Base-by-base conservation (phyloP, 345 rosid genomes). In the Passiflora organensis region DNA sequence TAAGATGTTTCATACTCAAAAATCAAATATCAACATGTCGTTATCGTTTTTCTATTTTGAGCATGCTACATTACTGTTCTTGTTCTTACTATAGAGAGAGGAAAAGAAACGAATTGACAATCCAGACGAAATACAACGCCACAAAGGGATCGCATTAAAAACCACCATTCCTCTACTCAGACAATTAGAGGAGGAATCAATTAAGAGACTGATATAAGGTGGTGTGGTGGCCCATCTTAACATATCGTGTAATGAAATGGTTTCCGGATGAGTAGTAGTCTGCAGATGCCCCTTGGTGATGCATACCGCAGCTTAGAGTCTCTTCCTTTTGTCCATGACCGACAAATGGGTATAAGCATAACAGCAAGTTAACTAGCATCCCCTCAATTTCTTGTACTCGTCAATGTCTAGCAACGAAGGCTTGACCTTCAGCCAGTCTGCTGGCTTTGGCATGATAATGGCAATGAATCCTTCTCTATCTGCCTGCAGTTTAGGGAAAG, bases 381-480 rank as follows among this genome's bases (percentile, higher is more conserved):
- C 65, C 49, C 58, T 63, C 63, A 77, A 32, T 63, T 69, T 82
- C 69, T 80, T 73, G 80, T 78, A 85, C 52, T 86, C 90, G 60
- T 85, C 85, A 23, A 71, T 65, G 47, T 79, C 52, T 48, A 80
- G 65, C 17, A 93, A 59, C 19, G 91, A 77, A 71, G 68, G 56
- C 76, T 80, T 83, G 54, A 63, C 62, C 78, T 87, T 87, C 49
- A 64, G 69, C 96, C 97, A 91, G 53, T 87, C 89, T 51, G 82
- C 80, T 38, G 95, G 91, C 65, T 76, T 85, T 43, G 85, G 97
- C 97, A 85, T 91, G 43, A 87, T 76, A 60, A 91, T 87, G 5
- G 97, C 97, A 46, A 87, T 73, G 64, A 80, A 90, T 39, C 96
- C 99, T 78, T 93, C 97, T 44, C 99, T 75, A 42, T 77, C 87